phyloP scores from a whole-genome alignment of 148 eudicot genomes.

The Diospyros lotus region DNA sequence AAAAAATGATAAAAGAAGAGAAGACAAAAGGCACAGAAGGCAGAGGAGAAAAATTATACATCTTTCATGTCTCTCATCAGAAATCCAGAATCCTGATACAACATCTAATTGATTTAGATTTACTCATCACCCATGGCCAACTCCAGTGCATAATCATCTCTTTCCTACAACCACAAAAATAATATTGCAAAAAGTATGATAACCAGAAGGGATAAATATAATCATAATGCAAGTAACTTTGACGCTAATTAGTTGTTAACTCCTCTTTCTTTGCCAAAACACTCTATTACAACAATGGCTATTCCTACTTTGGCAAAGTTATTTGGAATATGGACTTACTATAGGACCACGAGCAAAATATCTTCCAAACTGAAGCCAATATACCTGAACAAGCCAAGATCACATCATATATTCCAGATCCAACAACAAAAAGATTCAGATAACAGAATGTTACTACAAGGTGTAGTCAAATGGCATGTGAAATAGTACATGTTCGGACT shows the following conservation, averaged over 20 bases:
- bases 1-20: background rate
- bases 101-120: background rate
- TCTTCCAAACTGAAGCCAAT: constrained; percentile 99
- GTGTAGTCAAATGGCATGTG: background rate
- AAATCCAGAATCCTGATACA: background rate
- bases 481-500: too few relatives aligned
- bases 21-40: background rate
- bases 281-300: too few relatives aligned
- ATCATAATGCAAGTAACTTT: background rate
- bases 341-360: constrained; percentile 96
- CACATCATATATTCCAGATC: constrained; percentile 1
- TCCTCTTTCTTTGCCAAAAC: too few relatives aligned
- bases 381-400: constrained; percentile 51
- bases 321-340: constrained; percentile 52
- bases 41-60: constrained; percentile 7
- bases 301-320: background rate
- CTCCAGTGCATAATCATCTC: constrained; percentile 94
- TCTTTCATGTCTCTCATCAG: constrained; percentile 2
- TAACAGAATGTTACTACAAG: background rate
- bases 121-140: constrained; percentile 93
- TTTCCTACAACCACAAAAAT: constrained; percentile 48
- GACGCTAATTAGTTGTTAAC: background rate
- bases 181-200: constrained; percentile 1
- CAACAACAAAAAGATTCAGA: background rate
- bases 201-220: background rate